Conservation (phyloP, 2,329 filamentous ascomycete genomes). For the Neonectria neomacrospora region DNA sequence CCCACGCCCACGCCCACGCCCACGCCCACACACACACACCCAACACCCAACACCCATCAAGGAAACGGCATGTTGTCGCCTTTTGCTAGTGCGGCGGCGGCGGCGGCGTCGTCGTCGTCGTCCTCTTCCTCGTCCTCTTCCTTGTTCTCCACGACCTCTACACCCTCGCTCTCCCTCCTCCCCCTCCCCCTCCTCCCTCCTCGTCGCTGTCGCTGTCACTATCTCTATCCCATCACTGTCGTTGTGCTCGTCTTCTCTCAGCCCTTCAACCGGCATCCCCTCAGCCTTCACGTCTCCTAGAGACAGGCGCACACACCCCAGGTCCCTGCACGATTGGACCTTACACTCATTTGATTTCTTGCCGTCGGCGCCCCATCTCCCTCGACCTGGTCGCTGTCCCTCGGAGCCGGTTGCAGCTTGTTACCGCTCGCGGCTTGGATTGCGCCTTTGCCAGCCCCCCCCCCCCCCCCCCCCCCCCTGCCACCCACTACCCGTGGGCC, state of each 20-base stretch:
- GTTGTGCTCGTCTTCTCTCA: neutral
- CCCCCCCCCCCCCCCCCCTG: constrained; percentile 17
- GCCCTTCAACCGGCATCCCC: neutral
- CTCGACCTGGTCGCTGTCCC: constrained; percentile 21
- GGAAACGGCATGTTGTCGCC: constrained; percentile 35
- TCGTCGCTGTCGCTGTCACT: neutral
- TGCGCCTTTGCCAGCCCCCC: constrained; percentile 40
- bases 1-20: no score
- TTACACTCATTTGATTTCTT: constrained; percentile 24
- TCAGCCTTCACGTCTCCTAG: neutral
- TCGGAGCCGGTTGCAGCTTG: constrained; percentile 10
- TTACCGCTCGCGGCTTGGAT: constrained; percentile 28
- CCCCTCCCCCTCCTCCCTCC: neutral
- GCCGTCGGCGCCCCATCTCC: constrained; percentile 14
- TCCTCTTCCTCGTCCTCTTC: neutral
- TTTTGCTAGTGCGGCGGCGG: constrained; percentile 21
- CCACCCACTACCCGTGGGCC: constrained; percentile 11
- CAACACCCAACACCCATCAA: constrained; percentile 32
- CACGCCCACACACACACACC: constrained; percentile 1
- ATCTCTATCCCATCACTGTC: neutral
- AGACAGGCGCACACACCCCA: neutral
- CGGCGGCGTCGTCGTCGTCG: constrained; percentile 14
- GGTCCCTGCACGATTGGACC: constrained; percentile 9
- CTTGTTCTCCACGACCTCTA: neutral
- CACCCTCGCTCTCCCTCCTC: neutral